Percentiles rank a stretch among this genome's conserved stretches.
phyloP scores from a whole-genome alignment of 495 filamentous ascomycete genomes.

The Talaromyces trachyspermus region DNA sequence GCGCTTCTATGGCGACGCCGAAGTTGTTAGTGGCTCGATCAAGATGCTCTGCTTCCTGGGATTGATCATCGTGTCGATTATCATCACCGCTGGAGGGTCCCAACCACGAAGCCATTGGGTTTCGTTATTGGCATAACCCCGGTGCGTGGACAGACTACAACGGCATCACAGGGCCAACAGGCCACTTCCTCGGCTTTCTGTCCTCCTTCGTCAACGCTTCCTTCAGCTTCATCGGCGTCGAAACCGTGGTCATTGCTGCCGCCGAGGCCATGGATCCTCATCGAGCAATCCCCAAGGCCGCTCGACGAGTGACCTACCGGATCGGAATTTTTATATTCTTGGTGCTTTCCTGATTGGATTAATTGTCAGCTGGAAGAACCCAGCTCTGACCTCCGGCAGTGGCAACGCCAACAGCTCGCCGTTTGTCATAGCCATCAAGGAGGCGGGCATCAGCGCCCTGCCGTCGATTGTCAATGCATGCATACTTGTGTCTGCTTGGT shows the following conservation, averaged over 20 bases:
- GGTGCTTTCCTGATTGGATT: conserved; percentile 52
- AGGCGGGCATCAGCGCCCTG: conserved; percentile 57
- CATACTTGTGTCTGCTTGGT: conserved; percentile 59
- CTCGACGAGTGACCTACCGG: conserved; percentile 77
- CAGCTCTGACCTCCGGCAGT: conserved; percentile 40
- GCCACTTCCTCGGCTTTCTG: conserved; percentile 37
- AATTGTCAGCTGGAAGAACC: conserved; percentile 45
- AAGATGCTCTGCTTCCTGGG: conserved; percentile 72
- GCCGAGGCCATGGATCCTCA: conserved; percentile 77
- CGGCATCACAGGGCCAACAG: conserved; percentile 21
- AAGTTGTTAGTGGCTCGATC: conserved; percentile 65
- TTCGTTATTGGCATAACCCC: conserved; percentile 62
- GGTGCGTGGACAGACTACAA: conserved; percentile 50
- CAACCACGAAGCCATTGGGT: conserved; percentile 57
- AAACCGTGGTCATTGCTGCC: conserved; percentile 67
- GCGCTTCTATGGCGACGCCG: conserved; percentile 61
- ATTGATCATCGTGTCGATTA: conserved; percentile 56
- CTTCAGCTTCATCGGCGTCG: conserved; percentile 48
- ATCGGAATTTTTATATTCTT: conserved; percentile 77
- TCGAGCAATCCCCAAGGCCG: conserved; percentile 68
- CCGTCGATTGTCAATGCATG: conserved; percentile 71
- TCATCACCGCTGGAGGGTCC: conserved; percentile 61
- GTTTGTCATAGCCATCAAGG: conserved; percentile 51
- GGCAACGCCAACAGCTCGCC: conserved; percentile 52
- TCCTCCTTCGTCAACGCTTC: conserved; percentile 33